Conservation (phyloP, 2,329 filamentous ascomycete species). For the Cercospora berteroae region DNA sequence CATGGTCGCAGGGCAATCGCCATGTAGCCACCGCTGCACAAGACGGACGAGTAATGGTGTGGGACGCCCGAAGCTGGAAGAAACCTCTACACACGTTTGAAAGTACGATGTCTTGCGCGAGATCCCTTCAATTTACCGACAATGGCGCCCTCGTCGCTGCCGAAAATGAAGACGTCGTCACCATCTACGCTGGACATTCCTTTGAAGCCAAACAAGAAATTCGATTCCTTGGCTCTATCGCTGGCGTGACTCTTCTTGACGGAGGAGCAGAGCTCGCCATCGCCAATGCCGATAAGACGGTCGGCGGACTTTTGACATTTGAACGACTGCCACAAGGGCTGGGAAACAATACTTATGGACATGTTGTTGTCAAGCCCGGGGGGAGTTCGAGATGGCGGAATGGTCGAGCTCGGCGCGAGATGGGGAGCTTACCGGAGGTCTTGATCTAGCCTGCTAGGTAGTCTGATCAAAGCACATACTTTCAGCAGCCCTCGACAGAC, state of each 20-base stretch:
- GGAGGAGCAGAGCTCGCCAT: constrained; percentile 67
- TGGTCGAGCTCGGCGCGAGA: not conserved
- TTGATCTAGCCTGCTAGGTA: not conserved
- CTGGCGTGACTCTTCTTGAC: constrained; percentile 64
- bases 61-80: constrained; percentile 71
- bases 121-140: constrained; percentile 70
- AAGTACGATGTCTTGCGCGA: constrained; percentile 66
- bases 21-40: constrained; percentile 75
- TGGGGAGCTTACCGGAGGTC: not conserved
- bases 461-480: not conserved
- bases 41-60: constrained; percentile 70
- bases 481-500: not conserved
- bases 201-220: constrained; percentile 63
- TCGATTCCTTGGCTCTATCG: constrained; percentile 73
- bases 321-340: constrained; percentile 13
- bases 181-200: constrained; percentile 43
- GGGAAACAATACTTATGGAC: constrained; percentile 7
- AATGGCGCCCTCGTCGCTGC: constrained; percentile 68
- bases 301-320: constrained; percentile 27
- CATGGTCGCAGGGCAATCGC: constrained; percentile 75
- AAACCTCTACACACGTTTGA: constrained; percentile 56
- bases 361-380: not conserved
- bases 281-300: constrained; percentile 51
- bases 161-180: constrained; percentile 72
- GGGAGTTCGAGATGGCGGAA: not conserved